phyloP scores from a whole-genome alignment of 2,329 filamentous ascomycete genomes.

The Basipetospora sp. region DNA sequence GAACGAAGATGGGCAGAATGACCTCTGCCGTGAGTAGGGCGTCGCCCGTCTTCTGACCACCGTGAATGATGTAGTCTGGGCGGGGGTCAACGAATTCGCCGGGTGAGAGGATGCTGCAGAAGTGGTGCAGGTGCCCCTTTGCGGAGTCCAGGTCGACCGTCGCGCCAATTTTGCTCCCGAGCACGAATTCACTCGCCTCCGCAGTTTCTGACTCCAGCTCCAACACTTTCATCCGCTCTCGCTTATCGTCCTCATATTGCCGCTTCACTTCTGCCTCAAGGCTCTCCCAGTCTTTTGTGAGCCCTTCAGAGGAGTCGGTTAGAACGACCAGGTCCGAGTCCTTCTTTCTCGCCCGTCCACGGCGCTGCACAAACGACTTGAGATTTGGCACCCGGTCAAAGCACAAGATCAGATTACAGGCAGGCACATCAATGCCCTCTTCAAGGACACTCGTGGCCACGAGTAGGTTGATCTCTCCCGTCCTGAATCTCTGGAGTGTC shows the following conservation, averaged over 20 bases:
- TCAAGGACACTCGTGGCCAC: slow-evolving; percentile 51
- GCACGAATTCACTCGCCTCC: not conserved
- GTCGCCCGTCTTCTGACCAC: slow-evolving; percentile 12
- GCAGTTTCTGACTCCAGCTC: slow-evolving; percentile 24
- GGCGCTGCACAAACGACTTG: slow-evolving; percentile 45
- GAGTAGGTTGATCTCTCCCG: slow-evolving; percentile 40
- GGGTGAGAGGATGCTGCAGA: slow-evolving; percentile 50
- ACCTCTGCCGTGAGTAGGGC: slow-evolving; percentile 41
- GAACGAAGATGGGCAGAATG: slow-evolving; percentile 54
- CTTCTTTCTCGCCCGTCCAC: slow-evolving; percentile 36
- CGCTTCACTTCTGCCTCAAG: slow-evolving; percentile 35
- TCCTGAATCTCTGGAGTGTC: slow-evolving; percentile 33
- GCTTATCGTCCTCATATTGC: slow-evolving; percentile 49
- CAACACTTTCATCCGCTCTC: slow-evolving; percentile 31
- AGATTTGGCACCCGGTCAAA: slow-evolving; percentile 34
- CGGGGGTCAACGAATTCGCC: slow-evolving; percentile 46
- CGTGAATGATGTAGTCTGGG: slow-evolving; percentile 51
- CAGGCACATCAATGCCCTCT: slow-evolving; percentile 53
- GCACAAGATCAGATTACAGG: slow-evolving; percentile 47
- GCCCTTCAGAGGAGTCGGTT: slow-evolving; percentile 16
- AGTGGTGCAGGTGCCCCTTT: slow-evolving; percentile 64
- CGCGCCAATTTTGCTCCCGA: slow-evolving; percentile 32
- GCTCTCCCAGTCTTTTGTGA: slow-evolving; percentile 39
- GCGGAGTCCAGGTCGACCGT: slow-evolving; percentile 59
- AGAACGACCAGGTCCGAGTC: slow-evolving; percentile 37